Percentiles rank a stretch among this genome's conserved stretches.
These are phyloP conservation scores for Cudoniella acicularis DNA, from an alignment of 495 filamentous ascomycete species.

Conservation along the genomic window DNA sequence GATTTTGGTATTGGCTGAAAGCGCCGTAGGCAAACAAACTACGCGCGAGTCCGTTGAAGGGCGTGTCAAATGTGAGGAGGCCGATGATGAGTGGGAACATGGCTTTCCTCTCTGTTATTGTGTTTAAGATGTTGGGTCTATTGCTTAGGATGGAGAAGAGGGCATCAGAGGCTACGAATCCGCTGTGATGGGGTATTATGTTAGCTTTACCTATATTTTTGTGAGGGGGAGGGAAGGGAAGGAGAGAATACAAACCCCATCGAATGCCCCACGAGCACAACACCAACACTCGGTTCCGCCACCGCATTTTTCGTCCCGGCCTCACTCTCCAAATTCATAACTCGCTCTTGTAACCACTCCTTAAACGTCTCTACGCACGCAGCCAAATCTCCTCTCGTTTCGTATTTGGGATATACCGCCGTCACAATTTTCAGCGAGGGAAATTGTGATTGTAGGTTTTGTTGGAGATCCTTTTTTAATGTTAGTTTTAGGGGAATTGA, in stretches of 20 bases:
- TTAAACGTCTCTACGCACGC: slow-evolving; percentile 75
- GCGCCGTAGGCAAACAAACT: slow-evolving; percentile 87
- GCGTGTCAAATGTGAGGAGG: slow-evolving; percentile 89
- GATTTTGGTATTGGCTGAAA: slow-evolving; percentile 75
- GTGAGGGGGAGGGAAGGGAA: background rate
- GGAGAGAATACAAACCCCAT: slow-evolving; percentile 57
- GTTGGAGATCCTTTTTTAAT: slow-evolving; percentile 67
- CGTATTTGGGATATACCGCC: slow-evolving; percentile 81
- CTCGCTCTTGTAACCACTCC: slow-evolving; percentile 87
- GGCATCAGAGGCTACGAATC: slow-evolving; percentile 91
- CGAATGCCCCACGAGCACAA: slow-evolving; percentile 80
- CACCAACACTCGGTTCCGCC: slow-evolving; percentile 77
- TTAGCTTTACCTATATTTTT: background rate
- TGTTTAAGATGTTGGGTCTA: background rate
- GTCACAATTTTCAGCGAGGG: slow-evolving; percentile 67
- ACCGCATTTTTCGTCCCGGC: slow-evolving; percentile 74
- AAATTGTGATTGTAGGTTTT: slow-evolving; percentile 60
- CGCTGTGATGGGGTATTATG: slow-evolving; percentile 30
- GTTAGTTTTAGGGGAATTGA: too few relatives aligned
- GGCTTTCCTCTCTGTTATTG: slow-evolving; percentile 26
- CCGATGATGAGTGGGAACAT: slow-evolving; percentile 74
- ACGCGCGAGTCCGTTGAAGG: slow-evolving; percentile 82
- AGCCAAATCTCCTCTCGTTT: slow-evolving; percentile 81
- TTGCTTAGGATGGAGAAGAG: slow-evolving; percentile 50
- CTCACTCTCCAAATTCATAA: slow-evolving; percentile 85